A percentile compares a stretch with the other conserved stretches of the same genome.
Conservation (phyloP, 768 basidiomycete species). For the Lactifluus echinatus region DNA sequence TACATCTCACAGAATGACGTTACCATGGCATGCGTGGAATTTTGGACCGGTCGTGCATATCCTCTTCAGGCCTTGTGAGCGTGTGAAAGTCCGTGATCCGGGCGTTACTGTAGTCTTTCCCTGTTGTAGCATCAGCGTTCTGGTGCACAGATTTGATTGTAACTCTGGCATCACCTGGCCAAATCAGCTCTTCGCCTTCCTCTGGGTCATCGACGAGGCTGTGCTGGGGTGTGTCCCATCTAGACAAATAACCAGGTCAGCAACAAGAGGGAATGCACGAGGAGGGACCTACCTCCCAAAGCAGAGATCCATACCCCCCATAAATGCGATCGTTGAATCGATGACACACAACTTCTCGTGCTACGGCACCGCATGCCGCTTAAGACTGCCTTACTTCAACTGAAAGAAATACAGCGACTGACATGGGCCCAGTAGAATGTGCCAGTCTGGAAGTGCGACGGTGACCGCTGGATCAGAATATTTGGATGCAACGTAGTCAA, state of each 20-base stretch:
- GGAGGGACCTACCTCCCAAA: conserved; percentile 56
- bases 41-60: conserved; percentile 89
- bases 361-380: conserved; percentile 31
- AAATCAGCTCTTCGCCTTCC: conserved; percentile 57
- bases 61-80: conserved; percentile 83
- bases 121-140: conserved; percentile 31
- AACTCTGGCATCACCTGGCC: conserved; percentile 57
- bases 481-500: conserved; percentile 77
- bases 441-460: conserved; percentile 94
- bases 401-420: conserved; percentile 25
- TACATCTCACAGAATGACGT: conserved; percentile 19
- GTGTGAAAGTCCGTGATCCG: conserved; percentile 79
- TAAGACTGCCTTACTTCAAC: neutral
- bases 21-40: conserved; percentile 96
- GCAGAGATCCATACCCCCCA: conserved; percentile 94
- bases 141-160: neutral
- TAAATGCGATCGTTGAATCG: conserved; percentile 95
- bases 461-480: conserved; percentile 93
- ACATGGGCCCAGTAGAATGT: conserved; percentile 99
- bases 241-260: conserved; percentile 24
- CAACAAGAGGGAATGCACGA: neutral
- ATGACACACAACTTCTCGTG: conserved; percentile 98
- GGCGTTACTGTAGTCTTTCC: conserved; percentile 93
- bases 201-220: conserved; percentile 78
- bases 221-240: conserved; percentile 97